Evolutionary conservation across 2,329 filamentous ascomycete species (phyloP).

Genomic region (Ophiostoma populinum): DNA sequence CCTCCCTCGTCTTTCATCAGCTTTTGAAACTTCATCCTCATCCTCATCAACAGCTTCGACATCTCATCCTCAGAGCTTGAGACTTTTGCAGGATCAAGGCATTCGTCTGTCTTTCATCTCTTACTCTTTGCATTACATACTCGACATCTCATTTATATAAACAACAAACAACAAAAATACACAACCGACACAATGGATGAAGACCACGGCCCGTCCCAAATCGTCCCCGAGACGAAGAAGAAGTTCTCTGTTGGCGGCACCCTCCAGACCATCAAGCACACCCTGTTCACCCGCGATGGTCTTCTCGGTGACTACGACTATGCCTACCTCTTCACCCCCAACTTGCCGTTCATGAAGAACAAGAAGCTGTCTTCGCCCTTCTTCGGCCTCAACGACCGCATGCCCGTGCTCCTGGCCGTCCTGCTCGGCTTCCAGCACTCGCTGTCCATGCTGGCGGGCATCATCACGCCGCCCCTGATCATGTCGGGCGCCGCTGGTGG

Average conservation of each 20-base stretch:
- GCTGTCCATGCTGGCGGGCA: conserved; percentile 56
- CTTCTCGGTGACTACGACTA: conserved; percentile 82
- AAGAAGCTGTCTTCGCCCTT: conserved; percentile 47
- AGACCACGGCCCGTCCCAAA: conserved; percentile 33
- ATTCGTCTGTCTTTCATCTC: too few species aligned
- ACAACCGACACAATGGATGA: conserved; percentile 30
- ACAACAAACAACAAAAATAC: background rate
- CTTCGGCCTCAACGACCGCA: conserved; percentile 64
- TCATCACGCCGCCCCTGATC: conserved; percentile 66
- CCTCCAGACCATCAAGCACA: conserved; percentile 11
- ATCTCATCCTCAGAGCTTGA: too few species aligned
- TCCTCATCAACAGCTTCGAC: background rate
- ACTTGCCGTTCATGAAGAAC: conserved; percentile 66
- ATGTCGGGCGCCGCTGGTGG: conserved; percentile 43
- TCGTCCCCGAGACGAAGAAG: conserved; percentile 22
- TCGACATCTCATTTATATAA: too few species aligned
- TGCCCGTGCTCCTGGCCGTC: conserved; percentile 58
- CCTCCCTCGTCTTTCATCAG: background rate
- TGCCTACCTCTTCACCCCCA: conserved; percentile 66
- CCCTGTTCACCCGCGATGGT: conserved; percentile 46
- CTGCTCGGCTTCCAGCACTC: conserved; percentile 67
- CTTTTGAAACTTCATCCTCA: background rate
- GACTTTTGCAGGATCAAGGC: too few species aligned
- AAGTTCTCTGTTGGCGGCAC: conserved; percentile 16
- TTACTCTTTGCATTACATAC: too few species aligned